Conservation (phyloP, 2,329 filamentous ascomycete genomes). For the Leptographium radiaticola region DNA sequence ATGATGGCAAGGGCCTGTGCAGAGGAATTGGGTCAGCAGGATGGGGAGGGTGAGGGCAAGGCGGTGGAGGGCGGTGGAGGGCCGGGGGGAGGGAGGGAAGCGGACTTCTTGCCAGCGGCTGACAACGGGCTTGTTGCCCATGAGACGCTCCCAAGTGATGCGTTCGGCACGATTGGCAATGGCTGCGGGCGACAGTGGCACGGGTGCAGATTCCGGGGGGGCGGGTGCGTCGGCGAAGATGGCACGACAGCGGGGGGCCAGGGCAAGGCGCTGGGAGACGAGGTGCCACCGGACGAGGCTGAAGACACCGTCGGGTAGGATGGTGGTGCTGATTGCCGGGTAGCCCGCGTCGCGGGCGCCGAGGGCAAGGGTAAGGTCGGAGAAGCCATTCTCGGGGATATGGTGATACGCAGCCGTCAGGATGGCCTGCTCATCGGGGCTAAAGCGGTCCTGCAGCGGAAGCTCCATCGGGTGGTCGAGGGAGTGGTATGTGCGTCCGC, state of each 20-base stretch:
- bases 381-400: slow-evolving; percentile 75
- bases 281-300: slow-evolving; percentile 72
- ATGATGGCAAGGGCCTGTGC: slow-evolving; percentile 72
- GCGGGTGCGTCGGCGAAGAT: slow-evolving; percentile 25
- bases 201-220: neutral
- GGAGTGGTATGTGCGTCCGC: slow-evolving; percentile 51
- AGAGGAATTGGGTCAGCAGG: neutral
- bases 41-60: neutral
- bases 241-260: slow-evolving; percentile 30
- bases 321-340: slow-evolving; percentile 70
- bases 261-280: slow-evolving; percentile 46
- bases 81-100: neutral
- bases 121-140: slow-evolving; percentile 60
- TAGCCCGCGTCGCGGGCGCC: slow-evolving; percentile 79
- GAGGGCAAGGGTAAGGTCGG: slow-evolving; percentile 53
- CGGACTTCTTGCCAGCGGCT: slow-evolving; percentile 59
- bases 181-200: slow-evolving; percentile 14
- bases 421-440: slow-evolving; percentile 57
- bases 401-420: slow-evolving; percentile 69
- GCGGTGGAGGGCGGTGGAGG: too few species aligned
- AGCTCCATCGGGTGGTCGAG: slow-evolving; percentile 59
- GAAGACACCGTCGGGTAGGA: slow-evolving; percentile 70
- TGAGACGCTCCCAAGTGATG: slow-evolving; percentile 64
- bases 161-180: slow-evolving; percentile 53
- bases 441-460: slow-evolving; percentile 47